A percentile compares a stretch with the other conserved stretches of the same genome.
These are phyloP conservation scores for Hippophae tibetana DNA, from an alignment of 306 rosid genomes.

Conservation along the genomic window DNA sequence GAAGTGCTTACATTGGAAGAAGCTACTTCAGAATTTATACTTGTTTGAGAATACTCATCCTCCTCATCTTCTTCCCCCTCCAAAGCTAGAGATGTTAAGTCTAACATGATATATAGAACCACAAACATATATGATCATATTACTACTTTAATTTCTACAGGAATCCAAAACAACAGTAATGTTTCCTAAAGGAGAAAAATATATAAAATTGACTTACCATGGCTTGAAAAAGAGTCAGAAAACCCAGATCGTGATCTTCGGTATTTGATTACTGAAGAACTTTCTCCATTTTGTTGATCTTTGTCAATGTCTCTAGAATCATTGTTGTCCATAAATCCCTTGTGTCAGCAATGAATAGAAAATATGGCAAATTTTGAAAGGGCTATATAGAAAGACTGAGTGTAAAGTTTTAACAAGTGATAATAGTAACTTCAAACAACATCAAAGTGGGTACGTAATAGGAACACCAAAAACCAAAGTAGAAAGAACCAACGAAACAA, in stretches of 20 bases:
- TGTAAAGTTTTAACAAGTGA: too few relatives aligned
- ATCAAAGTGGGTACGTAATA: too few relatives aligned
- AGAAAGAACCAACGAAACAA: too few relatives aligned
- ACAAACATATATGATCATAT: not conserved
- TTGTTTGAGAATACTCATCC: not conserved
- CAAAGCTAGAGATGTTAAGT: constrained; percentile 31
- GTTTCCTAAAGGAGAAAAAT: not conserved
- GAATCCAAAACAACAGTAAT: not conserved
- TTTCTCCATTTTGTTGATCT: constrained; percentile 23
- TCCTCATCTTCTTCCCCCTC: constrained; percentile 30
- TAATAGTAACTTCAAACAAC: too few relatives aligned
- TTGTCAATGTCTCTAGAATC: constrained; percentile 7
- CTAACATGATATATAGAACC: constrained; percentile 21
- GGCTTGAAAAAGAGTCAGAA: constrained; percentile 50
- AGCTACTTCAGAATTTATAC: constrained; percentile 30
- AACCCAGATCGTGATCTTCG: constrained; percentile 41
- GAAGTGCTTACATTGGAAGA: constrained; percentile 59
- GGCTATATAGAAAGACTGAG: not conserved
- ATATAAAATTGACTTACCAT: constrained; percentile 27
- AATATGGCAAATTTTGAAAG: constrained; percentile 24
- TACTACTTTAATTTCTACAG: not conserved
- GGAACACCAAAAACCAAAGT: too few relatives aligned
- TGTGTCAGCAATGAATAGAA: constrained; percentile 14
- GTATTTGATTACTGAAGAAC: constrained; percentile 8
- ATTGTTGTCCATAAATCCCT: constrained; percentile 40